Evolutionary conservation across 495 filamentous ascomycete species (phyloP).

Genomic region (Neurospora tetrasperma): DNA sequence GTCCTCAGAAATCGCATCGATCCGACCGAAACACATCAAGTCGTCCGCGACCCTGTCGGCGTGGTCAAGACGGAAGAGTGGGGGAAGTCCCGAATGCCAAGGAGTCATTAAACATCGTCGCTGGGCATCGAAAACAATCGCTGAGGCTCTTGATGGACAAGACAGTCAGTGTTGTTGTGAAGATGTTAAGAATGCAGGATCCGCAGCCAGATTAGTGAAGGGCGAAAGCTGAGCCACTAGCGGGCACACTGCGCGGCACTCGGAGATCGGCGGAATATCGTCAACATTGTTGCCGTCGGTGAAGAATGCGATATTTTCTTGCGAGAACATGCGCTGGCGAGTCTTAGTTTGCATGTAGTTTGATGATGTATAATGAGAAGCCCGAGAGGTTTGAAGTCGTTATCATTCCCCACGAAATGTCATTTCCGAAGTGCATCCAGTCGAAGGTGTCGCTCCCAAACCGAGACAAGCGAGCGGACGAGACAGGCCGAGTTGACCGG

Average conservation of each 20-base stretch:
- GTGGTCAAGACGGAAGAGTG: neutral
- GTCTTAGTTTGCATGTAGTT: neutral
- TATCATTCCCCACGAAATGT: neutral
- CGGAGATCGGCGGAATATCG: neutral
- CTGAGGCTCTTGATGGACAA: neutral
- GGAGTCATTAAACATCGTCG: no score
- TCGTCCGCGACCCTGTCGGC: neutral
- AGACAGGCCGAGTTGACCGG: neutral
- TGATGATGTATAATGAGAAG: neutral
- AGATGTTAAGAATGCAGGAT: neutral
- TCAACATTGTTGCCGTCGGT: neutral
- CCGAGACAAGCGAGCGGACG: neutral
- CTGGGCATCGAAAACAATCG: neutral
- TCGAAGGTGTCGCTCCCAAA: neutral
- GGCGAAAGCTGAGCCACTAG: neutral
- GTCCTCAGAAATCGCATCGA: neutral
- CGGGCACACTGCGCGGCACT: neutral
- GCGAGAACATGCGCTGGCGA: neutral
- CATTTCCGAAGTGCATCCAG: neutral
- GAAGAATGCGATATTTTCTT: neutral
- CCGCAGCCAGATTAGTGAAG: neutral
- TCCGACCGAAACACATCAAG: neutral
- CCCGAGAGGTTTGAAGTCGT: neutral
- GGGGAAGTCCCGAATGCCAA: no score
- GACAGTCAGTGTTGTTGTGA: neutral